Base-by-base conservation (phyloP, 495 filamentous ascomycete species). In the Aspergillus affinis region DNA sequence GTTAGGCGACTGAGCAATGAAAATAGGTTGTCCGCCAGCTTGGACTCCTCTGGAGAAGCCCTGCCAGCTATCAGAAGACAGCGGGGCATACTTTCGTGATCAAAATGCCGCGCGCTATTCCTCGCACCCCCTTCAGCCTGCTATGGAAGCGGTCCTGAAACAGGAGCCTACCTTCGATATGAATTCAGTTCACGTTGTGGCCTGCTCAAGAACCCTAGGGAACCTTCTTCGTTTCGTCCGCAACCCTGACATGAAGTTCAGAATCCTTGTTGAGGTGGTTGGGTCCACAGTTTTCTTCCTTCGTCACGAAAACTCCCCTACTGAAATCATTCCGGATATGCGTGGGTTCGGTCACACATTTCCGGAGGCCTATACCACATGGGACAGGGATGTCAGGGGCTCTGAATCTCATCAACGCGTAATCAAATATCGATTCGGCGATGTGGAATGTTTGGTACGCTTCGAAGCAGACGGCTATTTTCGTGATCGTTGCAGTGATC, bases 261-360 rank as follows among this genome's bases (percentile, higher is more conserved):
- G 87, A 4, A 82, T 89, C 55, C 66, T 82, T 20, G 76, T 87
- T 26, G 84, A 90, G 47, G 76, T 77, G 5, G 62, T 89, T 44
- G 84, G 82, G 10, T 75, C 80, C 27, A 88, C 86, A 0, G 75
- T 88, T 15, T 86, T 90, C 66, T 79, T 90, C 50, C 64, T 86
- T 41, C 81, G 86, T 23, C 74, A 76, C 20, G 84, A 86, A 53
- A 86, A 83, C 54, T 78, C 76, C 1, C 84, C 85, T 0, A 80
- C 66, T 0, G 69, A 84, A 56, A 55, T 66, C 3, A 85, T 90
- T 29, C 63, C 69, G 3, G 75, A 74, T 52, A 71, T 90, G 4
- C 55, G 57, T 6, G 88, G 86, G 0, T 90, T 76, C 65, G 87
- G 87, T 8, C 84, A 88, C 66, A 79, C 82, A 1, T 90, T 90